These are phyloP conservation scores for Abortiporus biennis DNA, from an alignment of 1,284 basidiomycete species.

Conservation along the genomic window DNA sequence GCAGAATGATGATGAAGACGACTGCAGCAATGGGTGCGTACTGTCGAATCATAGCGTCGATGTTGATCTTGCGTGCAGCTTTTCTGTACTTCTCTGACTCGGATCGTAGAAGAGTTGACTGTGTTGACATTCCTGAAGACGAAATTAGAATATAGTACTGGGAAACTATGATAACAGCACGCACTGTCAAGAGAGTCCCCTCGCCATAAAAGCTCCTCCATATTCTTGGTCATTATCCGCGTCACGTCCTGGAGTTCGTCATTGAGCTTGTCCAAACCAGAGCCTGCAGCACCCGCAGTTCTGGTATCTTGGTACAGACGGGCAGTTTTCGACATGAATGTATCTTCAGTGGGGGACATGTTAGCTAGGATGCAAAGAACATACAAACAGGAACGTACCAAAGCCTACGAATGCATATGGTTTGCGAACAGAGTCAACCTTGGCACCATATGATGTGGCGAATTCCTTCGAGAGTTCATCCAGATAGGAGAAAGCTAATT, in stretches of 20 bases:
- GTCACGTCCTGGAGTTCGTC: constrained; percentile 98
- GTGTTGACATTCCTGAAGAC: constrained; percentile 85
- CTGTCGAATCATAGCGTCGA: constrained; percentile 90
- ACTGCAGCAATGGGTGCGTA: constrained; percentile 90
- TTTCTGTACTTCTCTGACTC: constrained; percentile 98
- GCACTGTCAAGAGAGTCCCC: constrained; percentile 93
- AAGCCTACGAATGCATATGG: constrained; percentile 97
- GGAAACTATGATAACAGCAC: constrained; percentile 21
- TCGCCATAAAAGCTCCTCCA: constrained; percentile 98
- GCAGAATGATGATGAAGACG: constrained; percentile 74
- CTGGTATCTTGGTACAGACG: constrained; percentile 93
- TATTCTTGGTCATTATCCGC: constrained; percentile 99
- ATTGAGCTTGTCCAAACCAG: constrained; percentile 84
- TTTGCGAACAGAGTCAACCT: constrained; percentile 80
- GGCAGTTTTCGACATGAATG: constrained; percentile 98
- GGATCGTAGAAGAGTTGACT: constrained; percentile 94
- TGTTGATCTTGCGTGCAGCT: constrained; percentile 91
- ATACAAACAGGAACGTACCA: constrained; percentile 45
- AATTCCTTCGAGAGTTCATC: constrained; percentile 98
- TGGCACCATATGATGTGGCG: constrained; percentile 81
- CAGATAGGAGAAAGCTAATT: constrained; percentile 95
- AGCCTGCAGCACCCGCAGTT: constrained; percentile 70
- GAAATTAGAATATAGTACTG: not conserved
- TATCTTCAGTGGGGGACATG: constrained; percentile 51
- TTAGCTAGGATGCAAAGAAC: constrained; percentile 1